phyloP scores from a whole-genome alignment of 495 filamentous ascomycete species.

The Terfezia boudieri region DNA sequence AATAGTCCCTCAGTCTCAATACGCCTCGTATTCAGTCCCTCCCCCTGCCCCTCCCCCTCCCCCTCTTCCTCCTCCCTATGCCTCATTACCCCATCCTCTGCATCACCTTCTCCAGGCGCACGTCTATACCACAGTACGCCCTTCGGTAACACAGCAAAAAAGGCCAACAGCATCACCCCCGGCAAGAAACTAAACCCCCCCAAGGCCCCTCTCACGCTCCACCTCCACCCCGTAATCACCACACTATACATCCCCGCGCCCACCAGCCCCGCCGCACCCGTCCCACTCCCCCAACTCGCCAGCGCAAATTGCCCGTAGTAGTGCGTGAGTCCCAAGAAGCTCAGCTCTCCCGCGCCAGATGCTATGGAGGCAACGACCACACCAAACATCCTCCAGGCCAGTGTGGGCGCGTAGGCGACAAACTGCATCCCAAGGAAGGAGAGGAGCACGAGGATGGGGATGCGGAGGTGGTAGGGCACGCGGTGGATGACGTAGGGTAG shows the following conservation, averaged over 20 bases:
- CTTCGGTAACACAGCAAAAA: constrained; percentile 56
- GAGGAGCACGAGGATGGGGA: constrained; percentile 45
- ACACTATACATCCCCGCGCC: constrained; percentile 74
- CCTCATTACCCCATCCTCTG: constrained; percentile 25
- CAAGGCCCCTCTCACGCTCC: constrained; percentile 47
- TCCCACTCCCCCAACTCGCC: constrained; percentile 82
- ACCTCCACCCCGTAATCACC: constrained; percentile 52
- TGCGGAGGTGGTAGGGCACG: constrained; percentile 54
- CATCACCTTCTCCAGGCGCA: too few relatives aligned
- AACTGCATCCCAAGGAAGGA: constrained; percentile 71
- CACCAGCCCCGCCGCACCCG: constrained; percentile 68
- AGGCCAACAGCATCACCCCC: constrained; percentile 58
- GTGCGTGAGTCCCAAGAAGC: constrained; percentile 76
- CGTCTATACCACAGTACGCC: constrained; percentile 8
- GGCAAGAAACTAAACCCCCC: constrained; percentile 59
- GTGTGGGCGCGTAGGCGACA: constrained; percentile 50
- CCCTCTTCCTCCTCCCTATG: constrained; percentile 25
- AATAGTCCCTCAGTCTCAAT: too few relatives aligned
- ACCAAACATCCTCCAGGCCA: constrained; percentile 54
- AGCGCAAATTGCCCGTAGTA: constrained; percentile 80
- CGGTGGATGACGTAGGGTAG: constrained; percentile 84
- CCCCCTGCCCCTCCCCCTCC: constrained; percentile 13
- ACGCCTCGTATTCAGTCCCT: too few relatives aligned
- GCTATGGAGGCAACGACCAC: constrained; percentile 68
- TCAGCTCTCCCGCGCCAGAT: constrained; percentile 67